Conservation (phyloP, 1,284 basidiomycete species). For the Xerocomus nothofagi region DNA sequence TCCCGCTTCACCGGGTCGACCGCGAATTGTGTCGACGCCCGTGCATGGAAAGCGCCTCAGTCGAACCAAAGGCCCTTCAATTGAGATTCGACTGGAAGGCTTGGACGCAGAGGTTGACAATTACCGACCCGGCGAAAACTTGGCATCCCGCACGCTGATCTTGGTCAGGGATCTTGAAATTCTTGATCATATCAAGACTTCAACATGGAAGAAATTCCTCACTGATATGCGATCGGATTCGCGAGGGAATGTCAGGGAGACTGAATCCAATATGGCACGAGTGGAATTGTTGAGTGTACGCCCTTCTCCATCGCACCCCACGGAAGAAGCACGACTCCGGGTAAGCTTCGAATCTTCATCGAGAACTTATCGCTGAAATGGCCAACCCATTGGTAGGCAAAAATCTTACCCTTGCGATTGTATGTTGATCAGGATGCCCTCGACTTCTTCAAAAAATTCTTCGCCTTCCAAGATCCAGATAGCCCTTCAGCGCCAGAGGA, state of each 20-base stretch:
- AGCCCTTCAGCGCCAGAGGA: conserved; percentile 37
- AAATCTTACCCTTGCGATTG: conserved; percentile 85
- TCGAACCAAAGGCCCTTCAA: conserved; percentile 77
- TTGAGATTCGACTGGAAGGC: conserved; percentile 80
- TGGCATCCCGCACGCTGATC: conserved; percentile 66
- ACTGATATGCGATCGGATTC: conserved; percentile 82
- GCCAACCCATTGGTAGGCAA: conserved; percentile 55
- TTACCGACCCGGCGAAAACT: conserved; percentile 54
- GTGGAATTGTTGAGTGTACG: conserved; percentile 76
- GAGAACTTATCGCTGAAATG: neutral
- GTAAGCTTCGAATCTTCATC: conserved; percentile 45
- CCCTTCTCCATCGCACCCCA: conserved; percentile 63
- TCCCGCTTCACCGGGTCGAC: conserved; percentile 42
- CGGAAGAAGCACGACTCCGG: conserved; percentile 80
- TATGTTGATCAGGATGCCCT: conserved; percentile 98
- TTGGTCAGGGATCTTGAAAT: conserved; percentile 81
- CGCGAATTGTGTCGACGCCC: conserved; percentile 41
- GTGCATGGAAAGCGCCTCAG: conserved; percentile 63
- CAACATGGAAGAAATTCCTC: conserved; percentile 97
- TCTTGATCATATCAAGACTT: conserved; percentile 96
- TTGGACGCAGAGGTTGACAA: conserved; percentile 68
- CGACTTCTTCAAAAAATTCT: conserved; percentile 97
- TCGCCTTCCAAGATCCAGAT: conserved; percentile 79
- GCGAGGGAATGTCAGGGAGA: conserved; percentile 83
- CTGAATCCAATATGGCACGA: conserved; percentile 90